Percentiles rank a stretch among this genome's conserved stretches.
phyloP scores from a whole-genome alignment of 192 early-diverging fungal species.

The Coemansia sp. region DNA sequence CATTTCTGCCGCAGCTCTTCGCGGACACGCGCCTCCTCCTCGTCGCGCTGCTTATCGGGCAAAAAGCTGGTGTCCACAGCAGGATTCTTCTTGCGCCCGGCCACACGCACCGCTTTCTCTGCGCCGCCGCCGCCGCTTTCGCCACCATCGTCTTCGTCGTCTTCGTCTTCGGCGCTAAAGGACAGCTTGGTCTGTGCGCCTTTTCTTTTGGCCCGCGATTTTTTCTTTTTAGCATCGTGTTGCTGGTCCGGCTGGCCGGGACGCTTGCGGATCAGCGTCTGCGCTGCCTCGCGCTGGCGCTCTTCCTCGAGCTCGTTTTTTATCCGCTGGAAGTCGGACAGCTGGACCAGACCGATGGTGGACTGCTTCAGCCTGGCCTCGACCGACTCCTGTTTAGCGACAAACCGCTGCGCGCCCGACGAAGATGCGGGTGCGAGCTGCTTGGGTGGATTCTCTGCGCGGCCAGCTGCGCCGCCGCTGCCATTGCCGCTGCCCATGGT shows the following conservation, averaged over 20 bases:
- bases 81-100: slow-evolving; percentile 76
- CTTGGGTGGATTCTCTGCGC: background rate
- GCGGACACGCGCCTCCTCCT: slow-evolving; percentile 64
- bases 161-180: slow-evolving; percentile 68
- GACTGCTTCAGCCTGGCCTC: slow-evolving; percentile 83
- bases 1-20: slow-evolving; percentile 79
- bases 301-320: slow-evolving; percentile 78
- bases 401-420: slow-evolving; percentile 65
- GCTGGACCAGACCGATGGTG: slow-evolving; percentile 83
- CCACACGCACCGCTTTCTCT: slow-evolving; percentile 11
- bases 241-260: background rate
- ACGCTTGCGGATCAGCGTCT: slow-evolving; percentile 40
- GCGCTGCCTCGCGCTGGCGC: slow-evolving; percentile 67
- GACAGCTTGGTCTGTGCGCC: slow-evolving; percentile 64
- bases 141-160: slow-evolving; percentile 47
- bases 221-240: slow-evolving; percentile 7
- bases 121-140: too few relatives aligned
- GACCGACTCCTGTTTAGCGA: slow-evolving; percentile 68
- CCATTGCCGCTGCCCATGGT: slow-evolving; percentile 45
- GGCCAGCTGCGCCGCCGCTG: slow-evolving; percentile 43
- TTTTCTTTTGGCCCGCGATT: slow-evolving; percentile 47
- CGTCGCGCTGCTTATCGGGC: slow-evolving; percentile 86
- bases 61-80: slow-evolving; percentile 88
- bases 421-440: background rate
- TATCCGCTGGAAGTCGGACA: slow-evolving; percentile 88